phyloP scores from a whole-genome alignment of 2,329 filamentous ascomycete species.

The Fusarium udum region DNA sequence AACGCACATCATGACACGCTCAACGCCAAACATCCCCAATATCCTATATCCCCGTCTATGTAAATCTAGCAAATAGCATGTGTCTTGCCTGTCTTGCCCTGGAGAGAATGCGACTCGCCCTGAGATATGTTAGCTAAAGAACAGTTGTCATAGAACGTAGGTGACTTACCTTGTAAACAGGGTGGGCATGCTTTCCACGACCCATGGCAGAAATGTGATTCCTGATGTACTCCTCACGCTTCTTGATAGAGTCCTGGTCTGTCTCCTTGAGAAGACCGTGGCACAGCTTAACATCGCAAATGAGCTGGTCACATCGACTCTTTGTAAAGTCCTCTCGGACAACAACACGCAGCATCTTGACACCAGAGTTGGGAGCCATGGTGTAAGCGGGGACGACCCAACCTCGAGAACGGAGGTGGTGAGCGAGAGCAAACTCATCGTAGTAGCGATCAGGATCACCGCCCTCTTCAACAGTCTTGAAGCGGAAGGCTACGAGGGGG shows the following conservation, averaged over 20 bases:
- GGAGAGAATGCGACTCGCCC: constrained; percentile 85
- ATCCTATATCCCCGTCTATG: constrained; percentile 15
- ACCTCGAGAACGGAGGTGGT: constrained; percentile 84
- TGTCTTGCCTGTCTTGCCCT: constrained; percentile 91
- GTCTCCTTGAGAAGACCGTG: constrained; percentile 76
- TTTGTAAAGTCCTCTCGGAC: constrained; percentile 92
- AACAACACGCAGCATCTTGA: constrained; percentile 93
- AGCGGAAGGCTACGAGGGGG: constrained; percentile 88
- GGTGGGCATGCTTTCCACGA: constrained; percentile 62
- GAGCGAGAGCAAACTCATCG: constrained; percentile 82
- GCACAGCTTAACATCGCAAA: constrained; percentile 82
- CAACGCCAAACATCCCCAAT: constrained; percentile 30
- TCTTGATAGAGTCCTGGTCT: constrained; percentile 75
- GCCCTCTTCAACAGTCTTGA: constrained; percentile 64
- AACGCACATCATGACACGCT: constrained; percentile 23
- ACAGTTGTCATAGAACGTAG: background rate
- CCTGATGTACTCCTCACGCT: constrained; percentile 72
- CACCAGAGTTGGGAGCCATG: constrained; percentile 87
- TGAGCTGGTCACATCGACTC: constrained; percentile 79
- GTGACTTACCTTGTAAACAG: constrained; percentile 56
- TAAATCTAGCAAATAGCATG: constrained; percentile 78
- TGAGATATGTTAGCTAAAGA: constrained; percentile 43
- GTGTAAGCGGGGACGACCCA: constrained; percentile 98
- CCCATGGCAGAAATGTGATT: constrained; percentile 63
- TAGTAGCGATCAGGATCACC: constrained; percentile 65